Evolutionary conservation across 805 yeast genomes (phyloP).

Genomic region (Schwanniomyces pseudopolymorphus): DNA sequence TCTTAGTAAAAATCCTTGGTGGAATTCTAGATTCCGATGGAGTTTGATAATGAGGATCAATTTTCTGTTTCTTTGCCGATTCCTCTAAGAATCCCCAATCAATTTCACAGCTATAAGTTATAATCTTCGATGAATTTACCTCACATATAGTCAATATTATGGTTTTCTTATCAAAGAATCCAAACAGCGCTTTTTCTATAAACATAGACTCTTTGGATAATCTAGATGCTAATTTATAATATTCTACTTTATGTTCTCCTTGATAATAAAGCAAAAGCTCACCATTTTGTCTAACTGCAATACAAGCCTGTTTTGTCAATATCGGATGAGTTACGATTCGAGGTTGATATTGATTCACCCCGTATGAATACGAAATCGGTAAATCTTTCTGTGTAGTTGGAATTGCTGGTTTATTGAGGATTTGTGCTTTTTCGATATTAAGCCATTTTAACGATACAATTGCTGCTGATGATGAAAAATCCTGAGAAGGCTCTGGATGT

Average conservation of each 20-base stretch:
- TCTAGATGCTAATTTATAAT: slow-evolving; percentile 34
- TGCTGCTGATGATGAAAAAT: slow-evolving; percentile 14
- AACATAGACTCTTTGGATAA: slow-evolving; percentile 26
- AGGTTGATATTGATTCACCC: slow-evolving; percentile 58
- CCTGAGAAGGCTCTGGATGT: slow-evolving; percentile 8
- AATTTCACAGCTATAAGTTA: slow-evolving; percentile 42
- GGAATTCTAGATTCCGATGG: slow-evolving; percentile 43
- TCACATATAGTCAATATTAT: slow-evolving; percentile 45
- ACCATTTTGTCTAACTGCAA: slow-evolving; percentile 66
- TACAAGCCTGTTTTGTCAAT: slow-evolving; percentile 65
- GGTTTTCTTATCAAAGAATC: slow-evolving; percentile 48
- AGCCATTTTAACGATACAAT: slow-evolving; percentile 68
- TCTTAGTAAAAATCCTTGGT: slow-evolving; percentile 40
- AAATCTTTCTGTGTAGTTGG: slow-evolving; percentile 18
- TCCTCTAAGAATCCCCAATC: slow-evolving; percentile 58
- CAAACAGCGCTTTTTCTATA: slow-evolving; percentile 47
- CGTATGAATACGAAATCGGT: slow-evolving; percentile 44
- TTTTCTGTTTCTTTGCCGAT: slow-evolving; percentile 46
- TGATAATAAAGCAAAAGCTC: slow-evolving; percentile 60
- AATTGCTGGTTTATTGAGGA: slow-evolving; percentile 59
- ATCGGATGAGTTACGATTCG: slow-evolving; percentile 69
- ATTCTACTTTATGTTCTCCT: slow-evolving; percentile 61
- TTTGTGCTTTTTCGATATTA: slow-evolving; percentile 64
- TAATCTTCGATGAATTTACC: slow-evolving; percentile 31
- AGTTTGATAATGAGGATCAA: slow-evolving; percentile 50